These are phyloP conservation scores for Apophysomyces variabilis DNA, from an alignment of 371 early-diverging fungal species.

Conservation along the genomic window DNA sequence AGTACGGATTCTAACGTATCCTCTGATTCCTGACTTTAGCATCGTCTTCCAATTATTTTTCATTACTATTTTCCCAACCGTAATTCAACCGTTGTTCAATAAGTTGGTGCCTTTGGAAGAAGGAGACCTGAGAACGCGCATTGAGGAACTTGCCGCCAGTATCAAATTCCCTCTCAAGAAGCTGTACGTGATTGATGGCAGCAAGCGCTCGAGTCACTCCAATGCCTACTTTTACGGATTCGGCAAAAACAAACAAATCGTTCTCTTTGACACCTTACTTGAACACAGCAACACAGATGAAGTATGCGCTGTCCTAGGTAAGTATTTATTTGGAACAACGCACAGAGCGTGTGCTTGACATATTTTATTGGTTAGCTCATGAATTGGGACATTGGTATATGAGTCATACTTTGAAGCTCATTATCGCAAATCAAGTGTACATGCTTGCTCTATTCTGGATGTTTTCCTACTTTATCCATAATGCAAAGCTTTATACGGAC, in stretches of 20 bases:
- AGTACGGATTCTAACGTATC: too few species aligned
- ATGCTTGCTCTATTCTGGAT: conserved; percentile 83
- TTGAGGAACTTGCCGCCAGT: conserved; percentile 85
- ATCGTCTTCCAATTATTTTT: conserved; percentile 88
- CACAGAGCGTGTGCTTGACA: conserved; percentile 1
- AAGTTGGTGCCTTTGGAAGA: conserved; percentile 91
- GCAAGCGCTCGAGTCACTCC: conserved; percentile 91
- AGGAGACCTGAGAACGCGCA: conserved; percentile 83
- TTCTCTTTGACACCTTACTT: conserved; percentile 95
- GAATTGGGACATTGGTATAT: conserved; percentile 98
- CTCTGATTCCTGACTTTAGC: conserved; percentile 36
- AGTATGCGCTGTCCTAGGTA: conserved; percentile 92
- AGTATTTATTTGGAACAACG: conserved; percentile 3
- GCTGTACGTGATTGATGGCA: conserved; percentile 96
- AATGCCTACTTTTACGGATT: conserved; percentile 99
- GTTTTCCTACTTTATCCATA: conserved; percentile 79
- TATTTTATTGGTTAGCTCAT: conserved; percentile 61
- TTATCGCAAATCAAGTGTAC: conserved; percentile 78
- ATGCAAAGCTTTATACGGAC: conserved; percentile 73
- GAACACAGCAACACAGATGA: conserved; percentile 86
- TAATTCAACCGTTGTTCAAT: conserved; percentile 98
- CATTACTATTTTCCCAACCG: conserved; percentile 91
- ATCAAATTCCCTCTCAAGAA: conserved; percentile 95
- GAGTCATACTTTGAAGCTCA: conserved; percentile 82
- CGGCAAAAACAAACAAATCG: conserved; percentile 97